phyloP scores from a whole-genome alignment of 345 rosid species.

The Luvunga scandens region DNA sequence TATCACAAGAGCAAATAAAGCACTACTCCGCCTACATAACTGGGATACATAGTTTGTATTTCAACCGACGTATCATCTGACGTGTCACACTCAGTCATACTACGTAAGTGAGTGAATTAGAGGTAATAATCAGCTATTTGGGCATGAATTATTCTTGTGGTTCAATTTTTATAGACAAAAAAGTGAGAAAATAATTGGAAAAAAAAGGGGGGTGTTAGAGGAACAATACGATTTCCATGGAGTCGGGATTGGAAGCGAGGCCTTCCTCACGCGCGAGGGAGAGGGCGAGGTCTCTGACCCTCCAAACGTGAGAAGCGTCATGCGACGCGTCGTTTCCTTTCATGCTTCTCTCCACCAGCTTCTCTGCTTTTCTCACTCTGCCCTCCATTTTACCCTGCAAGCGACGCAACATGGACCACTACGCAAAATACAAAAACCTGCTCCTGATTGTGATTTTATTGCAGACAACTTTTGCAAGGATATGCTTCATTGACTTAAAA shows the following conservation, averaged over 20 bases:
- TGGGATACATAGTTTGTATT: too few relatives aligned
- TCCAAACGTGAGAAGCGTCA: slow-evolving; percentile 71
- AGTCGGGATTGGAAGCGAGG: slow-evolving; percentile 63
- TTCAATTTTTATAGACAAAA: not conserved
- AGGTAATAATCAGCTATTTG: not conserved
- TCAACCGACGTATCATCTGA: not conserved
- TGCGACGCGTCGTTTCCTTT: slow-evolving; percentile 85
- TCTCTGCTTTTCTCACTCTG: slow-evolving; percentile 50
- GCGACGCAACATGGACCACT: not conserved
- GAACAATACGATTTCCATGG: slow-evolving; percentile 62
- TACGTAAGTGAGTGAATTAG: not conserved
- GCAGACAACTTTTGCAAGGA: too few relatives aligned
- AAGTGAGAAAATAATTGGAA: not conserved
- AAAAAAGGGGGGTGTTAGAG: not conserved
- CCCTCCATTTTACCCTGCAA: not conserved
- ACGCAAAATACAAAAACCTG: not conserved
- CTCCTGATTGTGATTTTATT: too few relatives aligned
- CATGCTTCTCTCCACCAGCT: slow-evolving; percentile 57
- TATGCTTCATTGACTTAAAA: too few relatives aligned
- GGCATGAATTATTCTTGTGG: not conserved
- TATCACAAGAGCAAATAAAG: too few relatives aligned
- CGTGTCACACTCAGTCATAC: not conserved
- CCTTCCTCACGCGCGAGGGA: slow-evolving; percentile 81
- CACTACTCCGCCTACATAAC: too few relatives aligned
- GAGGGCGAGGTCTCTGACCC: slow-evolving; percentile 82